These are phyloP conservation scores for Pyrenophora seminiperda DNA, from an alignment of 2,329 filamentous ascomycete genomes.

Conservation along the genomic window DNA sequence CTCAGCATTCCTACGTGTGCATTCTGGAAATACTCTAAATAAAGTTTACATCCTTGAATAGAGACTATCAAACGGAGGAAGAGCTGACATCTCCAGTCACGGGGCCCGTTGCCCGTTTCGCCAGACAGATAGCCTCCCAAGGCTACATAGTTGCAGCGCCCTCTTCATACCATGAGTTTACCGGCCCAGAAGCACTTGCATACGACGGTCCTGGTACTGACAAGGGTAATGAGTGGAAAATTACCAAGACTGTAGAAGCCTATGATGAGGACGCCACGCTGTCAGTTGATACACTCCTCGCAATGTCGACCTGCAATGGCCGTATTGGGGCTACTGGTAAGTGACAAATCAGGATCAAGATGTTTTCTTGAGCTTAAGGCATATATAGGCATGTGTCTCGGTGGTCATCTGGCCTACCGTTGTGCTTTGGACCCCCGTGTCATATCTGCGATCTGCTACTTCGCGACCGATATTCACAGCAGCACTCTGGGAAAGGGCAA, in stretches of 20 bases:
- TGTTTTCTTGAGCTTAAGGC: conserved; percentile 62
- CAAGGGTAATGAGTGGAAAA: conserved; percentile 83
- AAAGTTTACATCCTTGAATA: too few relatives aligned
- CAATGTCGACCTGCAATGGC: conserved; percentile 66
- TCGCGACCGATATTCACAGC: conserved; percentile 88
- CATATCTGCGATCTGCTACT: conserved; percentile 80
- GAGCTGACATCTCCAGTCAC: conserved; percentile 62
- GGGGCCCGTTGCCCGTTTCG: conserved; percentile 86
- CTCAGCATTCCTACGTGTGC: too few relatives aligned
- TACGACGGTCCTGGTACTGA: conserved; percentile 91
- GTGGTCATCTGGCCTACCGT: conserved; percentile 81
- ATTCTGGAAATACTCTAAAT: too few relatives aligned
- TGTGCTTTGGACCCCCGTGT: conserved; percentile 77
- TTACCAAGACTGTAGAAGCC: conserved; percentile 80
- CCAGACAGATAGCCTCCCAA: conserved; percentile 86
- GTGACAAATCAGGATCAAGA: neutral
- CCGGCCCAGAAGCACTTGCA: conserved; percentile 77
- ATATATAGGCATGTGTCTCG: conserved; percentile 74
- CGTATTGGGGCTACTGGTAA: conserved; percentile 58
- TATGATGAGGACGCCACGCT: conserved; percentile 70
- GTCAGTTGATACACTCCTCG: conserved; percentile 49
- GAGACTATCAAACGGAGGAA: too few relatives aligned
- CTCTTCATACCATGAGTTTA: conserved; percentile 93
- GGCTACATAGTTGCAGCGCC: conserved; percentile 93
- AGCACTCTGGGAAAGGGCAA: conserved; percentile 73